Base-by-base conservation (phyloP, 176 grass and related monocot species). In the Zoysia pacifica region DNA sequence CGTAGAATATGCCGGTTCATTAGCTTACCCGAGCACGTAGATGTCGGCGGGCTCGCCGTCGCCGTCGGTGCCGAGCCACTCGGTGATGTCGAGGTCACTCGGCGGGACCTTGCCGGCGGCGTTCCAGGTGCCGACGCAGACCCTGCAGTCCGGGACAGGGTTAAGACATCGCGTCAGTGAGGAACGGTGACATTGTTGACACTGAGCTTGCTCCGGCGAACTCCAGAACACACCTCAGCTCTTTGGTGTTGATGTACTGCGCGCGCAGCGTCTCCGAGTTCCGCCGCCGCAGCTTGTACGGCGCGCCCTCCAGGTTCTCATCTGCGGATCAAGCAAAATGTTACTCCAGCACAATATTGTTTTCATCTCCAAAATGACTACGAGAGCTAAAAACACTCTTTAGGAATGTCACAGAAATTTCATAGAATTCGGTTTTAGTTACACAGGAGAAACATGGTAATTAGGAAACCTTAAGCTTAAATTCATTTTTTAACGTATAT, bases 211-310 rank as follows among this genome's bases (percentile, higher is more conserved):
- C 41, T 42, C n/a, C 4, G 53, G 60, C 2, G 50, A 43, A 68
- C 18, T 9, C 20, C 9, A 13, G 3, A 5, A 51, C 47, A 19
- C 78, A 93, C 94, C 86, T 86, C 35, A 98, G 81, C 59, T 98
- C 95, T 16, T 98, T 94, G 78, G 88, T 93, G 63, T 82, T 73
- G 55, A 98, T 98, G 78, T 98, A 98, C 79, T 98, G 95, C 76
- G 92, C 79, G 11, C 95, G 87, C 54, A 98, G 85, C 43, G 95
- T 98, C 82, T 98, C 95, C 11, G 95, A 98, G 64, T 93, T 94
- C 53, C 90, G 83, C 79, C 92, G 73, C 50, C 83, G 80, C 39
- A 87, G 72, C 75, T 65, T 98, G 84, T 93, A 94, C 56, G 92
- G 78, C 36, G 76, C 75, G 41, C 84, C 55, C 38, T 93, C 85